Conservation (phyloP, 306 rosid genomes). For the Prosopis cineraria region DNA sequence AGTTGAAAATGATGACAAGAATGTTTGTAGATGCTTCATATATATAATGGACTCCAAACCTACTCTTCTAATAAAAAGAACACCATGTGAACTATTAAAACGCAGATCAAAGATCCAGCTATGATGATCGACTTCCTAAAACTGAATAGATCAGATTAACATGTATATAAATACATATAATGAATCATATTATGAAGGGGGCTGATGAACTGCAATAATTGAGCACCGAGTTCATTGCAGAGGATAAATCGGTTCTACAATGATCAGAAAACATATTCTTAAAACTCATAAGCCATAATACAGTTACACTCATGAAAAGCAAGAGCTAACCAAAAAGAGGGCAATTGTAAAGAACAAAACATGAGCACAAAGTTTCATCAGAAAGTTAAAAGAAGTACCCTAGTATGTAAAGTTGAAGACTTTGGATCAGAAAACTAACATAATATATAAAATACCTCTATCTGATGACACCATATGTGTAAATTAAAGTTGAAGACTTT, state of each 20-base stretch:
- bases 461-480: background rate
- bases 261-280: background rate
- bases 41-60: slow-evolving; percentile 10
- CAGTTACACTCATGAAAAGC: background rate
- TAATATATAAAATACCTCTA: slow-evolving; percentile 1
- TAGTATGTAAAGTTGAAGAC: slow-evolving; percentile 21
- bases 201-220: background rate
- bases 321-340: background rate
- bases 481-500: no score
- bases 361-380: background rate
- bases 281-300: background rate
- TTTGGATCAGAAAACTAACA: slow-evolving; percentile 14
- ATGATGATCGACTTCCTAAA: background rate
- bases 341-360: slow-evolving; percentile 10
- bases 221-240: background rate
- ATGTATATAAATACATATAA: no score
- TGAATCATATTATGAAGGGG: background rate
- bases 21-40: slow-evolving; percentile 6
- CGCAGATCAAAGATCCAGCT: background rate
- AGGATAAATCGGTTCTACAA: background rate
- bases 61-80: background rate
- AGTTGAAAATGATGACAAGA: background rate
- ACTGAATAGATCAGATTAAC: slow-evolving; percentile 1
- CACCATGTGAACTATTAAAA: background rate
- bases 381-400: background rate